Evolutionary conservation across 805 yeast species (phyloP), one percentile per base, ranked within the genome.

Genomic region (Soucietia sequanensis): DNA sequence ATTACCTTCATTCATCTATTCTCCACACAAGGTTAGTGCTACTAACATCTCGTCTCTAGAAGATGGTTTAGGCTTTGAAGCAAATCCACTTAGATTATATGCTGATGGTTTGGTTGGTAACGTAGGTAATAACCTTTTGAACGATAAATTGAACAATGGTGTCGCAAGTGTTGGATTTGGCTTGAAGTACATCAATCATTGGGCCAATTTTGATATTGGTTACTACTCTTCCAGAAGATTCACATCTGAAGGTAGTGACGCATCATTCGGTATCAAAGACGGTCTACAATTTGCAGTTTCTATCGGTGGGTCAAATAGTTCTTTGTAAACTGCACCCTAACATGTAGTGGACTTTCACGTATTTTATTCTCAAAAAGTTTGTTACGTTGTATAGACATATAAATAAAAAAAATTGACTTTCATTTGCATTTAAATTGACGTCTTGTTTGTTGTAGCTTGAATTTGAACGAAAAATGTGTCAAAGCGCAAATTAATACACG

Each of bases 81-180:
- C 50, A 9, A 58, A 57, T 37, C 72, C 72, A 1, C 54, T 68
- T 41, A 47, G 72, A 33, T 54, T 85, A 21, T 93, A 85, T 51
- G 59, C 71, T 21, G 82, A 84, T 37, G 53, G 78, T 18, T 75
- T 78, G 50, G 80, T 81, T 27, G 97, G 96, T 1, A 75, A 77
- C 35, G 70, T 76, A 47, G 48, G 56, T 24, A 43, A 55, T 35
- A 54, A 61, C 37, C 35, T 64, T 25, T 30, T 57, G 13, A 35
- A 42, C 18, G 59, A 52, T 23, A 39, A 43, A 5, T n/a, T 26
- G 2, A 14, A 11, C 23, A 33, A 45, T 10, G 37, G 54, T 5
- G 62, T 54, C 6, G 31, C 55, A 17, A 54, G 58, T 34, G 42
- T 52, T 14, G 73, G 72, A 1, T 41, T 60, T 28, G 73, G 73